Evolutionary conservation across 1,139 yeast genomes (phyloP), one percentile per base, ranked within the genome.

Genomic region (Geotrichum histeridarum): DNA sequence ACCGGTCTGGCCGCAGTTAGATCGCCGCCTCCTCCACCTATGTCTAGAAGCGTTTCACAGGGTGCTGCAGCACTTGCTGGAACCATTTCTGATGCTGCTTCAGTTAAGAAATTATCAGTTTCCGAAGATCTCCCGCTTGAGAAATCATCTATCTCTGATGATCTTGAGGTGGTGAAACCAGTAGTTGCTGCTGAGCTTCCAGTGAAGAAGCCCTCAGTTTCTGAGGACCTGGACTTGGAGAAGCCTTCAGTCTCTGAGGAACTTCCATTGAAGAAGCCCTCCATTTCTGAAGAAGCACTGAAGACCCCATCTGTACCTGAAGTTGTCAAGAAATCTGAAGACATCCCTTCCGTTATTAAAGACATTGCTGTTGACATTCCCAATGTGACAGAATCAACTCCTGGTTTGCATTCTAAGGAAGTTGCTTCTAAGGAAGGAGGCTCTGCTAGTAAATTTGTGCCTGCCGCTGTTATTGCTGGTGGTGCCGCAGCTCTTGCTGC

Each of bases 211-310:
- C n/a, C n/a, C 17, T n/a, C 39, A 2, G 7, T 35, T 12, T 9
- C 11, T 22, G 39, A 9, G 2, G 22, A 35, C n/a, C n/a, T n/a
- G n/a, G n/a, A n/a, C n/a, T n/a, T 22, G 27, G 27, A 3, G 27
- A 22, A 22, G 5, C 27, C 27, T 3, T 3, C 5, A 22, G 27
- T 22, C 5, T 3, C 27, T 22, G 5, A 3, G 3, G 27, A 22
- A 3, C 27, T 22, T 22, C 27, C 27, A 22, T 22, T 22, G 27
- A 22, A 22, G 27, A 22, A 22, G 27, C 27, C 27, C 17, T n/a
- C 39, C 14, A 11, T 35, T 12, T 9, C 11, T 22, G 39, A 9
- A 4, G 22, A 35, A n/a, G 27, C 61, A 48, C 59, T 59, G 12
- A 59, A 60, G 39, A 48, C 54, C 31, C 27, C 27, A 22, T 22